Percentiles rank a stretch among this genome's conserved stretches.
phyloP scores from a whole-genome alignment of 495 filamentous ascomycete species.

The Aspergillus cristatus region DNA sequence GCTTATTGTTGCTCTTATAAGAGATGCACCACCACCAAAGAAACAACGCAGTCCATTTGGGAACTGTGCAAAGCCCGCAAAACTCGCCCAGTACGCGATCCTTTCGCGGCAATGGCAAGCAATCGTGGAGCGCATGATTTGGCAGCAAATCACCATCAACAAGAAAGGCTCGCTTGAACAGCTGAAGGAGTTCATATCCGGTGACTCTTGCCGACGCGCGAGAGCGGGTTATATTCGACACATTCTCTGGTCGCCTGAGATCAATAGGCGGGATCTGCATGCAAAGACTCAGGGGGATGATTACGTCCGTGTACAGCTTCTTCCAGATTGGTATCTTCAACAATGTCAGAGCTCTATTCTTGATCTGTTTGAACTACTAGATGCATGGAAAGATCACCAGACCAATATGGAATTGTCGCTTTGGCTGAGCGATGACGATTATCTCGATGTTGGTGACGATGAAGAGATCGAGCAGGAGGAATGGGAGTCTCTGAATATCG shows the following conservation, averaged over 20 bases:
- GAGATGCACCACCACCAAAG: not conserved
- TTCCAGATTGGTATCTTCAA: not conserved
- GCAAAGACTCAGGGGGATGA: not conserved
- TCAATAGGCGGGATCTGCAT: not conserved
- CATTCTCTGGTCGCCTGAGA: conserved; percentile 1
- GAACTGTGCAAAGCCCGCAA: not conserved
- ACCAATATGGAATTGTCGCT: not conserved
- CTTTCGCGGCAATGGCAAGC: conserved; percentile 2
- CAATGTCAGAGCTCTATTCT: not conserved
- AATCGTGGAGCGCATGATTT: not conserved
- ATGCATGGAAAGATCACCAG: conserved; percentile 1
- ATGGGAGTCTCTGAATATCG: not conserved
- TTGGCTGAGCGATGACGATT: not conserved
- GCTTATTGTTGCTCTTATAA: not conserved
- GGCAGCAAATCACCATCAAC: not conserved
- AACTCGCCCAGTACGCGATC: conserved; percentile 1
- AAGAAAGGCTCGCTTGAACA: not conserved
- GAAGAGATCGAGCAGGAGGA: not conserved
- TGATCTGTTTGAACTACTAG: not conserved
- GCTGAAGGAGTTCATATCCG: not conserved
- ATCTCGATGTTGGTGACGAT: not conserved
- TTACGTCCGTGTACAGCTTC: not conserved
- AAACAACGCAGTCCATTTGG: not conserved
- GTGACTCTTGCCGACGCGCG: not conserved
- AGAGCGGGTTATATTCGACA: not conserved